Conservation (phyloP, 257 asterid genomes). For the Leonotis leonurus region DNA sequence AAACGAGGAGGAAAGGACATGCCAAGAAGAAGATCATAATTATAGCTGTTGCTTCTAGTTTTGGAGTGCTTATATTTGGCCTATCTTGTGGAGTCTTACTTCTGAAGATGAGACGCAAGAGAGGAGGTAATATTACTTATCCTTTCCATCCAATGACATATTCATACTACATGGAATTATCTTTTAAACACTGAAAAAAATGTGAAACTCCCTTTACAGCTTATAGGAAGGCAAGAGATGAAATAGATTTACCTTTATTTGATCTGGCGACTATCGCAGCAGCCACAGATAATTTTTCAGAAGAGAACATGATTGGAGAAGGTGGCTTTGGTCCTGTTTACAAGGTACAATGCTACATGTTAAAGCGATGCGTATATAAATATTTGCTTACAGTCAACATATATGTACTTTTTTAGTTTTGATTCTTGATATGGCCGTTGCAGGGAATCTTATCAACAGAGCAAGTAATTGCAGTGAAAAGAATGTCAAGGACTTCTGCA, state of each 20-base stretch:
- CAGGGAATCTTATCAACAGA: no score
- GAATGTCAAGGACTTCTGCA: no score
- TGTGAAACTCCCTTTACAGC: background rate
- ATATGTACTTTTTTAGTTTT: no score
- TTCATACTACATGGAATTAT: background rate
- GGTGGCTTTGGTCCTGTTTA: constrained; percentile 16
- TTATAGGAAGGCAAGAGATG: background rate
- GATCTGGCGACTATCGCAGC: constrained; percentile 14
- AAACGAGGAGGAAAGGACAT: no score
- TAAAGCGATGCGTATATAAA: no score
- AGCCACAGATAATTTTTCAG: constrained; percentile 33
- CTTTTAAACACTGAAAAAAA: background rate
- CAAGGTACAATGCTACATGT: no score
- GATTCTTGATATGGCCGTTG: no score
- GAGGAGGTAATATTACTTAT: background rate
- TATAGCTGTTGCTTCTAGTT: background rate
- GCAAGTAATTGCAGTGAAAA: no score
- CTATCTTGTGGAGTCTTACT: background rate
- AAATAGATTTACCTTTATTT: constrained; percentile 29
- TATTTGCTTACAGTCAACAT: no score
- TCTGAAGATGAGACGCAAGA: background rate
- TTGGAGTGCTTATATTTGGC: background rate
- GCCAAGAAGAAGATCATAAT: background rate
- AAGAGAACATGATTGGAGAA: constrained; percentile 12
- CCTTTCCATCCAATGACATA: background rate